These are phyloP conservation scores for Cymbidium sinense DNA, from an alignment of 106 monocot genomes.

Conservation along the genomic window DNA sequence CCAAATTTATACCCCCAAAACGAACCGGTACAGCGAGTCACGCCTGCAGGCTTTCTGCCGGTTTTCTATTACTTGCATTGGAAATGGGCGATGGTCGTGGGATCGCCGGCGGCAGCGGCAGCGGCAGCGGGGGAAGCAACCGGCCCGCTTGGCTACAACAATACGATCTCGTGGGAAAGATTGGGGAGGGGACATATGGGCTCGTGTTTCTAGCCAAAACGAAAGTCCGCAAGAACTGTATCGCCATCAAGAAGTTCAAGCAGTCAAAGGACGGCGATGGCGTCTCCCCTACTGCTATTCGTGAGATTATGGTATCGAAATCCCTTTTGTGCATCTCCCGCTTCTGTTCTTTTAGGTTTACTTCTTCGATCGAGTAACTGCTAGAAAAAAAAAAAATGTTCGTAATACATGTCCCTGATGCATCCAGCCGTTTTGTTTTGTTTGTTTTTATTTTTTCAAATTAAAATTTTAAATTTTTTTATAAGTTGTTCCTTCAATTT, in stretches of 20 bases:
- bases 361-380: neutral
- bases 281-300: conserved; percentile 96
- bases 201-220: conserved; percentile 85
- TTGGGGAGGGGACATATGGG: conserved; percentile 98
- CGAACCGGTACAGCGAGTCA: no score
- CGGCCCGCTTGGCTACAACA: conserved; percentile 91
- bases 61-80: no score
- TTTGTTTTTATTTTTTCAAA: neutral
- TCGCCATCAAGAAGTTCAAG: conserved; percentile 99
- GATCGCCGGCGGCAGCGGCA: conserved; percentile 20
- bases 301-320: conserved; percentile 89
- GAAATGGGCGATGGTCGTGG: conserved; percentile 2
- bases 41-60: no score
- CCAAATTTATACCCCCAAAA: no score
- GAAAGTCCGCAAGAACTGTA: conserved; percentile 54
- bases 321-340: neutral
- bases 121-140: conserved; percentile 30
- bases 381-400: neutral
- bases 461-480: no score
- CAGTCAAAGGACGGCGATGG: conserved; percentile 99
- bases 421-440: neutral
- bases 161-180: conserved; percentile 95
- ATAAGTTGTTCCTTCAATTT: neutral
- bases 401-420: neutral
- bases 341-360: neutral